Base-by-base conservation (phyloP, 495 filamentous ascomycete species). In the Penicillium lividum region DNA sequence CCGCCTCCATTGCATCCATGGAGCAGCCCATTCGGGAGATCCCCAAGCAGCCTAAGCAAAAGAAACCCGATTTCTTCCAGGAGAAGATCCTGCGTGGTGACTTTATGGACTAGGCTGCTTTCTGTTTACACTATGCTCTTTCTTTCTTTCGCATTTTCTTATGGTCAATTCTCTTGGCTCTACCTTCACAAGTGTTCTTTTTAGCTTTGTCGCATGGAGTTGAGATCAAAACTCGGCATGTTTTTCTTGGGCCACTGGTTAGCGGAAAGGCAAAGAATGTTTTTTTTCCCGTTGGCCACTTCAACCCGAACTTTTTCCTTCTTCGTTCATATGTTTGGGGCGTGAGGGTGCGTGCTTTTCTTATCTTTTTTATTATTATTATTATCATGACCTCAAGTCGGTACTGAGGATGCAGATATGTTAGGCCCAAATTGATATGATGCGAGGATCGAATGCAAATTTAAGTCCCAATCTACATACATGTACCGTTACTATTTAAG, bases 81-180 rank as follows among this genome's bases (percentile, higher is more conserved):
- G 94, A 98, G 81, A 85, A 96, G 60, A 97, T 98, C 62, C 79
- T 98, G 57, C 93, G 95, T 73, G 94, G 94, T 33, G 94, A 98
- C 64, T 97, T 98, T 67, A 97, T 98, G 92, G 94, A 98, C 67
- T 98, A 80, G 49, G 16, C 42, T 49, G 3, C 18, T 22, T 34
- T 55, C 22, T 36, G 11, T 36, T 49, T 49, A 25, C 45, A 42
- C 15, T 34, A 30, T 34, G 27, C 27, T 57, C 16, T 45, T 43
- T 45, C 7, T n/a, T 13, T 45, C 15, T 3, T 3, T 43, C 36
- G 11, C 36, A 36, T 27, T 4, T 52, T 15, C 33, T 22, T 40
- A 27, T 27, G 28, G 13, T 33, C 11, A 30, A 16, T 31, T 3
- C 33, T 4, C 33, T 33, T 31, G 13, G 28, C 13, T 31, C 4